Percentiles rank a stretch among this genome's conserved stretches.
Evolutionary conservation across 495 filamentous ascomycete genomes (phyloP).

Genomic region (Echria macrotheca): DNA sequence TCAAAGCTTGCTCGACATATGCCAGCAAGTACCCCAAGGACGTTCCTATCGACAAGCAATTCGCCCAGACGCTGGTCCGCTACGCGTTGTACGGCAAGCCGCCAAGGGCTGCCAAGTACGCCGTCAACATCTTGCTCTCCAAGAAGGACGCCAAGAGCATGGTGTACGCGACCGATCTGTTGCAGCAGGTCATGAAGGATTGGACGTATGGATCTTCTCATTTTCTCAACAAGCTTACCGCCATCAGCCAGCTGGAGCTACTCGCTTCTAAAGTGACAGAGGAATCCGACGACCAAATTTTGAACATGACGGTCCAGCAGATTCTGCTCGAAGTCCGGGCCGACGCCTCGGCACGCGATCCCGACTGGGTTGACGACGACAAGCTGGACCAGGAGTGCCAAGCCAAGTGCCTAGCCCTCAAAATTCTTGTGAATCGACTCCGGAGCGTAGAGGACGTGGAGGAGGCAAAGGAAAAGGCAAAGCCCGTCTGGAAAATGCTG

Average conservation of each 20-base stretch:
- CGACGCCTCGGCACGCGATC: slow-evolving; percentile 44
- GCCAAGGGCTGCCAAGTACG: slow-evolving; percentile 82
- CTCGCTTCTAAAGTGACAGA: slow-evolving; percentile 68
- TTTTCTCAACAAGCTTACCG: slow-evolving; percentile 79
- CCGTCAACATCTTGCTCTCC: slow-evolving; percentile 81
- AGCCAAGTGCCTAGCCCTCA: slow-evolving; percentile 85
- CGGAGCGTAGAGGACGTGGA: slow-evolving; percentile 57
- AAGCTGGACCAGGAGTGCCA: slow-evolving; percentile 72
- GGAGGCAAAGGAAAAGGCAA: slow-evolving; percentile 58
- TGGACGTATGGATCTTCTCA: slow-evolving; percentile 70
- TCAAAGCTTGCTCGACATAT: slow-evolving; percentile 90
- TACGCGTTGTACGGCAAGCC: slow-evolving; percentile 80
- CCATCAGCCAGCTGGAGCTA: slow-evolving; percentile 76
- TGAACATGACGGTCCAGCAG: slow-evolving; percentile 70
- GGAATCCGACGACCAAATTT: slow-evolving; percentile 67
- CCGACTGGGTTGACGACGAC: slow-evolving; percentile 62
- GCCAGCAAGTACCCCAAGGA: slow-evolving; percentile 79
- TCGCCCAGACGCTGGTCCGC: slow-evolving; percentile 68
- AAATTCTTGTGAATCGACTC: slow-evolving; percentile 80
- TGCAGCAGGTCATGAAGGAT: slow-evolving; percentile 64
- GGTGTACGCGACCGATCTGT: slow-evolving; percentile 72
- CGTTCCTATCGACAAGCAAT: slow-evolving; percentile 78
- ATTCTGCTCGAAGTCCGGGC: slow-evolving; percentile 66
- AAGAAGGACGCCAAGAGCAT: slow-evolving; percentile 76
- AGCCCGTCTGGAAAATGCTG: slow-evolving; percentile 70